Evolutionary conservation across 345 rosid species (phyloP), one percentile per base, ranked within the genome.

Genomic region (Gossypium arboreum): DNA sequence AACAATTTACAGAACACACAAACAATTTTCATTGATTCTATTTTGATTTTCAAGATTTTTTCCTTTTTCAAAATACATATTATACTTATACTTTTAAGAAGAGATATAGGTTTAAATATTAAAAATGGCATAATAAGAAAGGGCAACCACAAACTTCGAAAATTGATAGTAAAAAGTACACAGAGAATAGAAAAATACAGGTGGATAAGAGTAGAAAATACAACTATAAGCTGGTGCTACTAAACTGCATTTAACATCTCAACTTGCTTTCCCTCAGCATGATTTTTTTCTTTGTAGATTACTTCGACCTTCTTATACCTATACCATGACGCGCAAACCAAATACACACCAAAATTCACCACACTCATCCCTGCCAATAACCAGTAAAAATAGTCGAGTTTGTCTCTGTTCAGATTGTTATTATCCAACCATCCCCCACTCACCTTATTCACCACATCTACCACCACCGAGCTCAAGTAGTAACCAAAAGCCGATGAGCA

Each of bases 261-360:
- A 61, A 29, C 20, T 61, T 16, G 11, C 44, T 61, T 61, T 29
- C 66, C 20, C 18, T 29, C 2, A 7, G 43, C 66, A 61, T 8
- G 7, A 61, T 27, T 61, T 61, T 61, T 44, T 29, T 27, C 65
- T 61, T 61, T 17, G 3, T 61, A 7, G 7, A 59, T 6, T 13
- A 60, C 9, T 17, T 84, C 81, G n/a, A 74, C 86, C 51, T 74
- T 78, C 82, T 88, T 90, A 17, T 90, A 90, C 68, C 83, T 80
- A 43, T 88, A 90, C 90, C 91, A 88, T 9, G 88, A 86, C 27
- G 94, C 87, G 55, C 91, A 88, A 9, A 48, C n/a, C 82, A 90
- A 67, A 47, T 86, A 88, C 16, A 83, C 29, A 54, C 83, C 85
- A 27, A 90, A 85, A 71, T 90, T 90, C 56, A 84, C 48, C 2